Evolutionary conservation across 371 early-diverging fungal genomes (phyloP).

Genomic region (Thermomucor indicae-seudaticae): DNA sequence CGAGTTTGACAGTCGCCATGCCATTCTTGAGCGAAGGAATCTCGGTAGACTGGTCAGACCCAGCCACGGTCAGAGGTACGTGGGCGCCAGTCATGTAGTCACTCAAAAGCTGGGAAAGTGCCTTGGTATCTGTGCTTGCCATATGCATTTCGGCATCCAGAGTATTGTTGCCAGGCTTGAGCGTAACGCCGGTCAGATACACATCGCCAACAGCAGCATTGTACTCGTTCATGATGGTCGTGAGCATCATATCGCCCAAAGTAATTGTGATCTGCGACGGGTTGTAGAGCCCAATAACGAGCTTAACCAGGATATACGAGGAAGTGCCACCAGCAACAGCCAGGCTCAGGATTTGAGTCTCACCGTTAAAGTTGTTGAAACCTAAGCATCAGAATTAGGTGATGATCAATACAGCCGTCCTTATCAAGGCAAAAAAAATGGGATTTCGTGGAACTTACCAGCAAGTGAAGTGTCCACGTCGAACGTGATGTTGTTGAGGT

Average conservation of each 20-base stretch:
- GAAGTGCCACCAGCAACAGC: conserved; percentile 39
- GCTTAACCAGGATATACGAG: conserved; percentile 3
- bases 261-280: conserved; percentile 54
- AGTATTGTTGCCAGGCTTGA: conserved; percentile 46
- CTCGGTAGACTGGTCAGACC: conserved; percentile 30
- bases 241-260: conserved; percentile 46
- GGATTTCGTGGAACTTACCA: conserved; percentile 44
- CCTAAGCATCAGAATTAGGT: conserved; percentile 15
- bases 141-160: conserved; percentile 40
- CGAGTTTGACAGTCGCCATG: conserved; percentile 37
- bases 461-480: conserved; percentile 43
- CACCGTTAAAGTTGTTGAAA: conserved; percentile 41
- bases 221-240: conserved; percentile 32
- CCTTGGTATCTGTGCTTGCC: conserved; percentile 18
- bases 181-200: conserved; percentile 28
- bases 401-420: neutral
- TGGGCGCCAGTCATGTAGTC: conserved; percentile 34
- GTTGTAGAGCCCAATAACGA: conserved; percentile 9
- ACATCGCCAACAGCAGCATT: conserved; percentile 33
- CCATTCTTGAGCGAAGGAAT: conserved; percentile 43
- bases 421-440: neutral
- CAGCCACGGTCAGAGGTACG: conserved; percentile 42
- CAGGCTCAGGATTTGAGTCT: conserved; percentile 32
- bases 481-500: conserved; percentile 43
- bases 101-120: conserved; percentile 21